Percentiles rank a stretch among this genome's conserved stretches.
Conservation (phyloP, 2,329 filamentous ascomycete genomes). For the Aspergillus brasiliensis region DNA sequence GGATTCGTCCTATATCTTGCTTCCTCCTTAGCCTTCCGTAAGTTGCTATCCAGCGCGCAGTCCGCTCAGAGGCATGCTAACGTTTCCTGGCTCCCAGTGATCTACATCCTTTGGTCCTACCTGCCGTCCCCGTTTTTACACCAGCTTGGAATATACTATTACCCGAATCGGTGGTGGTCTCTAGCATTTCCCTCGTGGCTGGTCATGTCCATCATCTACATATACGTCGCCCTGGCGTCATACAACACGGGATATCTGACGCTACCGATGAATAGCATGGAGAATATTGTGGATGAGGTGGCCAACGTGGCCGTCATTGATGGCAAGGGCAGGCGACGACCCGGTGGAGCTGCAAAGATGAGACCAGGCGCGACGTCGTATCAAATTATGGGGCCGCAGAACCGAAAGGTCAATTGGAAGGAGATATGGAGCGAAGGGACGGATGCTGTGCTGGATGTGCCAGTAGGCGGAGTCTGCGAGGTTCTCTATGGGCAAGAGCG, state of each 20-base stretch:
- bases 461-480: conserved; percentile 91
- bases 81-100: conserved; percentile 40
- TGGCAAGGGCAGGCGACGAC: conserved; percentile 61
- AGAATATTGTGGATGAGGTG: conserved; percentile 89
- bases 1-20: conserved; percentile 96
- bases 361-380: conserved; percentile 44
- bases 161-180: conserved; percentile 97
- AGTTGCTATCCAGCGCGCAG: conserved; percentile 38
- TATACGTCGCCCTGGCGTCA: conserved; percentile 86
- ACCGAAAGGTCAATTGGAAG: conserved; percentile 67
- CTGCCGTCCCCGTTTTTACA: conserved; percentile 90
- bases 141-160: conserved; percentile 92
- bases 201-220: conserved; percentile 85
- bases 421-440: conserved; percentile 88
- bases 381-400: conserved; percentile 46
- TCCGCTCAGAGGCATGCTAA: neutral
- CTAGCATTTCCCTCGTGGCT: conserved; percentile 88
- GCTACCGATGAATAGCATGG: conserved; percentile 73
- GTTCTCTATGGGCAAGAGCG: conserved; percentile 75
- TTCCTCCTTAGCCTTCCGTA: conserved; percentile 76
- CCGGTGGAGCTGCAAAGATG: conserved; percentile 47
- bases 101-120: conserved; percentile 80
- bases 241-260: conserved; percentile 93
- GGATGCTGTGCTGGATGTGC: conserved; percentile 96
- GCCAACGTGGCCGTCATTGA: conserved; percentile 85